Base-by-base conservation (phyloP, 2,329 filamentous ascomycete genomes). In the Nemania sp. region DNA sequence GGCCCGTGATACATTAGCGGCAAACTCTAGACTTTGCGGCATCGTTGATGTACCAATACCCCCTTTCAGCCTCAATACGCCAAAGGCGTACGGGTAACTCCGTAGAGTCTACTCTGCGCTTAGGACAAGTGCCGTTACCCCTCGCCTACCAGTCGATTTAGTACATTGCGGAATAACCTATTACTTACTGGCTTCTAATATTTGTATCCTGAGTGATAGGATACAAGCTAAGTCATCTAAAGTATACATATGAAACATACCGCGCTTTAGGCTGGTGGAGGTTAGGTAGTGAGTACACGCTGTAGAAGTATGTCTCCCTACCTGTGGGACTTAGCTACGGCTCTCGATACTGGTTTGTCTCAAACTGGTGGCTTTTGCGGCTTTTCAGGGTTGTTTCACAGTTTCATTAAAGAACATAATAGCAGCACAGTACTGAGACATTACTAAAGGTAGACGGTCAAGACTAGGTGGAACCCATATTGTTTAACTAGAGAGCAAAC, bases 21-120 rank as follows among this genome's bases (percentile, higher is more conserved):
- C 43, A 57, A 52, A 6, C n/a, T 13, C 11, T 47, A 15, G 7
- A 6, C 38, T 32, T 47, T 38, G 38, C 27, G 22, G 35, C 45
- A 53, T 32, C 29, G 6, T 26, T 15, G n/a, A 4, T 49, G 22
- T 7, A 49, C 20, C 4, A 41, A 32, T 52, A 29, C 45, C 49
- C 26, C 22, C 13, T 64, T 62, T 57, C 38, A 66, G 57, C 52
- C 64, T 55, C 51, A 43, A 61, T 22, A 15, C n/a, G 22, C 13
- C 47, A 26, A 27, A 13, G 24, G 18, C 32, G 32, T 35, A 35
- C 32, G 32, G 32, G 32, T 35, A 35, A 35, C 32, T 35, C 32
- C 32, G 32, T 7, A 35, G 32, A 35, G 3, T 11, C 32, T 35
- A 35, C 32, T 35, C 7, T 8, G 32, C 32, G 32, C 32, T 7